Evolutionary conservation across 140 eudicot genomes (phyloP).

Genomic region (Stevia rebaudiana): DNA sequence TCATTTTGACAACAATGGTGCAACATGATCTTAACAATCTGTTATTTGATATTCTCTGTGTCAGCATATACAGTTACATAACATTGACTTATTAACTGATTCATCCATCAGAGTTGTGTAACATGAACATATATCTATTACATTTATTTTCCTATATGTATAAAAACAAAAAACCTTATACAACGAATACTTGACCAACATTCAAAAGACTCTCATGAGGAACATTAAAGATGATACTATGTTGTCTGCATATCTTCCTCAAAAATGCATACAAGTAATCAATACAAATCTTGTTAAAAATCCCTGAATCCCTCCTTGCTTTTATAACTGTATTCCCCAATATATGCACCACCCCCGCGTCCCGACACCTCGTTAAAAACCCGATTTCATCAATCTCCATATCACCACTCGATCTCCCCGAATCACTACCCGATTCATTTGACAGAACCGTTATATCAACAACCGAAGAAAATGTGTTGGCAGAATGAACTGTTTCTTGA

Average conservation of each 20-base stretch:
- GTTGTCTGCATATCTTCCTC: constrained; percentile 84
- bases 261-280: constrained; percentile 76
- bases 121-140: neutral
- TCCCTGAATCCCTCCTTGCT: constrained; percentile 59
- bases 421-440: constrained; percentile 35
- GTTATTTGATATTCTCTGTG: too few species aligned
- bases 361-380: constrained; percentile 52
- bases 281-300: constrained; percentile 57
- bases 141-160: constrained; percentile 8
- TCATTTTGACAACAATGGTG: neutral
- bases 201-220: constrained; percentile 87
- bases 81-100: constrained; percentile 1
- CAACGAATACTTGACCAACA: constrained; percentile 78
- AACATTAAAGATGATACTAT: constrained; percentile 72
- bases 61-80: neutral
- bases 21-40: neutral
- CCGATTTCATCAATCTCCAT: constrained; percentile 46
- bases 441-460: constrained; percentile 37
- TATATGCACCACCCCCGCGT: constrained; percentile 82
- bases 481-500: constrained; percentile 47
- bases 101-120: constrained; percentile 3
- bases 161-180: constrained; percentile 14
- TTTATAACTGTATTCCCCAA: constrained; percentile 64
- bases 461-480: constrained; percentile 24
- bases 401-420: constrained; percentile 29